A percentile compares a stretch with the other conserved stretches of the same genome.
Evolutionary conservation across 2,329 filamentous ascomycete species (phyloP).

Genomic region (Colletotrichum spinosum): DNA sequence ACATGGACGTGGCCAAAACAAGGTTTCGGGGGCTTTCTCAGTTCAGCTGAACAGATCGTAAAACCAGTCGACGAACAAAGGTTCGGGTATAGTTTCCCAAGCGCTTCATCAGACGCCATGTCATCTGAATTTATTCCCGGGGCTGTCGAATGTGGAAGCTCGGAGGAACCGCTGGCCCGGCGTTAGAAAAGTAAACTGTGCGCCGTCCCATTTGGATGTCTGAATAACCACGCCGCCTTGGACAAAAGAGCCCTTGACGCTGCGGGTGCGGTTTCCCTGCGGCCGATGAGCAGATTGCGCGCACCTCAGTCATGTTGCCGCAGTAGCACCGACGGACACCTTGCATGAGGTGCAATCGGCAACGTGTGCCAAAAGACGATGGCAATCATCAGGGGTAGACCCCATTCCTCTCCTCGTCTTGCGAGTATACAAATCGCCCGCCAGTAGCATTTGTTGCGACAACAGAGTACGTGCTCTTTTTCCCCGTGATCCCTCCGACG

Average conservation of each 20-base stretch:
- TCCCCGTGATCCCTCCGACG: constrained; percentile 7
- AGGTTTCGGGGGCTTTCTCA: no score
- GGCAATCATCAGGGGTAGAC: constrained; percentile 20
- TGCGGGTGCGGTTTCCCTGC: not conserved
- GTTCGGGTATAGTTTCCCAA: no score
- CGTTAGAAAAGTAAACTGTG: constrained; percentile 12
- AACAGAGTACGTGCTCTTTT: not conserved
- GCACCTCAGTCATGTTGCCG: not conserved
- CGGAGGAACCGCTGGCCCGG: constrained; percentile 20
- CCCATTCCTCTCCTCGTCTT: constrained; percentile 29
- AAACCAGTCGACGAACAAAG: no score
- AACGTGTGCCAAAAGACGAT: constrained; percentile 9
- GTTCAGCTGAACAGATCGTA: no score
- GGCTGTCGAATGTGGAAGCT: constrained; percentile 11
- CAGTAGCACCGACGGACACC: constrained; percentile 20
- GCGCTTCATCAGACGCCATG: no score
- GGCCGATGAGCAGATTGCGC: constrained; percentile 13
- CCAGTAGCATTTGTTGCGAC: constrained; percentile 18
- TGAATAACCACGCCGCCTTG: not conserved
- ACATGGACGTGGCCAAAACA: no score
- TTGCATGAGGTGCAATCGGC: constrained; percentile 32
- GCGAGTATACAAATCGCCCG: not conserved
- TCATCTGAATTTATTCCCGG: no score
- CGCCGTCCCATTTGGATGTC: not conserved
- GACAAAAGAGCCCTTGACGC: not conserved